Evolutionary conservation across 2,329 filamentous ascomycete species (phyloP).

Genomic region (Penicillium aurantiogriseum): DNA sequence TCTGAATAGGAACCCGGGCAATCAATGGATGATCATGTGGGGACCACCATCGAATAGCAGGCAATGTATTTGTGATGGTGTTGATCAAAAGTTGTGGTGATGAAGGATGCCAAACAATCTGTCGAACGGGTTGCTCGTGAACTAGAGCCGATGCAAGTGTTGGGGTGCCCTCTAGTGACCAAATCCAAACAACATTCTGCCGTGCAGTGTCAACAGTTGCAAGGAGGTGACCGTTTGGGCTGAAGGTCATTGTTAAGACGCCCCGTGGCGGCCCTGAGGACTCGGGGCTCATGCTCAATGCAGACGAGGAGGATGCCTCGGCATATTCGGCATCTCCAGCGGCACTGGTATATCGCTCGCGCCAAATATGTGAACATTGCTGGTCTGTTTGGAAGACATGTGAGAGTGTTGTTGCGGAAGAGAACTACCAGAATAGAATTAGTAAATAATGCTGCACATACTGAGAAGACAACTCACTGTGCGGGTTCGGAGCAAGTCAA

Average conservation of each 20-base stretch:
- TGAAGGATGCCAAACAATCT: slow-evolving; percentile 42
- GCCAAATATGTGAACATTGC: slow-evolving; percentile 35
- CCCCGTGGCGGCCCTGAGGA: slow-evolving; percentile 33
- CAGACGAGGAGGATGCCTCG: slow-evolving; percentile 40
- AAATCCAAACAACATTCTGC: slow-evolving; percentile 48
- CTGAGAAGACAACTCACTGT: slow-evolving; percentile 36
- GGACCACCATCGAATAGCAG: slow-evolving; percentile 38
- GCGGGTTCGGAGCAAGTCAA: slow-evolving; percentile 48
- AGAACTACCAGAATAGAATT: slow-evolving; percentile 26
- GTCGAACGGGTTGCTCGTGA: slow-evolving; percentile 43
- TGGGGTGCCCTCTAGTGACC: slow-evolving; percentile 35
- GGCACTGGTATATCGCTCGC: slow-evolving; percentile 30
- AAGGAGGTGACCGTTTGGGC: slow-evolving; percentile 35
- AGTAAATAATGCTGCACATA: background rate
- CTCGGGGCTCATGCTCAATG: slow-evolving; percentile 32
- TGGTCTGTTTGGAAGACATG: slow-evolving; percentile 35
- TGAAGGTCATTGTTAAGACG: slow-evolving; percentile 43
- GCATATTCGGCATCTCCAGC: slow-evolving; percentile 36
- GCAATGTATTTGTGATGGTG: slow-evolving; percentile 33
- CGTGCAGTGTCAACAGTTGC: slow-evolving; percentile 42
- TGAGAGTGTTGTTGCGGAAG: slow-evolving; percentile 35
- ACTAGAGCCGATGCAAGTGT: slow-evolving; percentile 39
- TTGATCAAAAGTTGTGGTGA: slow-evolving; percentile 40
- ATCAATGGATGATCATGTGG: slow-evolving; percentile 30
- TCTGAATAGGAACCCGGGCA: slow-evolving; percentile 31